These are phyloP conservation scores for Boletus sp. DNA, from an alignment of 768 basidiomycete species.

Conservation along the genomic window DNA sequence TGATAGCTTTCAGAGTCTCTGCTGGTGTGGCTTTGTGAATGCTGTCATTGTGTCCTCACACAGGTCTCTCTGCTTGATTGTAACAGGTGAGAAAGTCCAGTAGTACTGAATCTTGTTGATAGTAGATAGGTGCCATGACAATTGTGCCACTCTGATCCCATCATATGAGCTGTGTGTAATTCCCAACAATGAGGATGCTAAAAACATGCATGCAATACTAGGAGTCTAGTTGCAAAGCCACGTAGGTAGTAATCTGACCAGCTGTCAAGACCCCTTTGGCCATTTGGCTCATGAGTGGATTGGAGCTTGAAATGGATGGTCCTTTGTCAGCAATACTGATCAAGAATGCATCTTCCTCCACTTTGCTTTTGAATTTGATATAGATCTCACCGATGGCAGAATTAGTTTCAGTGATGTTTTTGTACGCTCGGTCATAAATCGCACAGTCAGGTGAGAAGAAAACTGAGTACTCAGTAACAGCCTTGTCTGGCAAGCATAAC, in stretches of 20 bases:
- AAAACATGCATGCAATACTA: conserved; percentile 18
- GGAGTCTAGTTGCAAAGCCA: conserved; percentile 14
- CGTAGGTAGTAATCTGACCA: conserved; percentile 17
- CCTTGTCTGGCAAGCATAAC: background rate
- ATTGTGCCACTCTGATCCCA: conserved; percentile 17
- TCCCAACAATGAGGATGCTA: conserved; percentile 9
- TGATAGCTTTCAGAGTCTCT: background rate
- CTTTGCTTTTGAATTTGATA: background rate
- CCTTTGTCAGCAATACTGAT: background rate
- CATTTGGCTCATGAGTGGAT: background rate
- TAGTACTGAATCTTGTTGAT: background rate
- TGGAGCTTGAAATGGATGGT: background rate
- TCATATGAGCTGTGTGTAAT: conserved; percentile 6
- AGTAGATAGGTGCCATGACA: conserved; percentile 3
- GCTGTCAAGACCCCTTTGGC: background rate
- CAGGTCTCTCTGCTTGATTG: background rate
- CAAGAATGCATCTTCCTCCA: background rate
- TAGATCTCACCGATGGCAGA: background rate
- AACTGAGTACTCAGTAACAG: background rate
- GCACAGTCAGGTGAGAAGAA: background rate
- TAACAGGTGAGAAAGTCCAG: background rate
- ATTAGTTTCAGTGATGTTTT: background rate
- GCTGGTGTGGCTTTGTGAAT: background rate
- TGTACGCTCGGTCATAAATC: background rate
- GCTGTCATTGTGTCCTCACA: background rate